Evolutionary conservation across 768 basidiomycete species (phyloP).

Genomic region (Tylopilus sp.): DNA sequence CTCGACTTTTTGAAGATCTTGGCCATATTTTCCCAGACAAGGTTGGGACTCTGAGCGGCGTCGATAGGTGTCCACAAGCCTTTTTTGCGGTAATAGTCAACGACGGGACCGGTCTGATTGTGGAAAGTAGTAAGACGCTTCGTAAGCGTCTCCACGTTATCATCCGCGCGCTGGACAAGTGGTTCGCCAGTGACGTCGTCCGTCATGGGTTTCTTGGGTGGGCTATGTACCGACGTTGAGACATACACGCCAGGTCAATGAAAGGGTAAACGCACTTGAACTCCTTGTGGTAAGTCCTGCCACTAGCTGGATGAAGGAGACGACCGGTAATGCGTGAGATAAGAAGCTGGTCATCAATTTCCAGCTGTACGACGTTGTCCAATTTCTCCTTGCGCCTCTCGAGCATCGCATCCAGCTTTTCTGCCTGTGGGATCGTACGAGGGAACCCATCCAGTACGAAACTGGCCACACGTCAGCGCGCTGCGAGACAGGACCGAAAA

Average conservation of each 20-base stretch:
- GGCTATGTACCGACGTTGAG: slow-evolving; percentile 47
- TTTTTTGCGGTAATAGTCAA: slow-evolving; percentile 92
- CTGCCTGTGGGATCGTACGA: slow-evolving; percentile 92
- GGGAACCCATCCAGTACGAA: slow-evolving; percentile 99
- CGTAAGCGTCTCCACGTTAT: slow-evolving; percentile 92
- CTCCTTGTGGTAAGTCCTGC: slow-evolving; percentile 91
- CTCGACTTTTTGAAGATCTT: slow-evolving; percentile 50
- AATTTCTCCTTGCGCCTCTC: slow-evolving; percentile 77
- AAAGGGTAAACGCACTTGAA: slow-evolving; percentile 69
- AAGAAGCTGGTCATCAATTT: slow-evolving; percentile 91
- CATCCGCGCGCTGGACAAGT: slow-evolving; percentile 94
- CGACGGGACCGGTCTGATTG: slow-evolving; percentile 90
- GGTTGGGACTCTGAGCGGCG: slow-evolving; percentile 86
- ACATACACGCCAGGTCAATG: slow-evolving; percentile 6
- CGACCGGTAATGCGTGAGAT: slow-evolving; percentile 98
- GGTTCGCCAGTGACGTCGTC: slow-evolving; percentile 97
- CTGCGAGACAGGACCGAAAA: neutral
- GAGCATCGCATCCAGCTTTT: slow-evolving; percentile 95
- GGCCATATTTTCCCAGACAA: slow-evolving; percentile 86
- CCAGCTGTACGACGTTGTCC: slow-evolving; percentile 87
- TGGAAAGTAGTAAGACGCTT: slow-evolving; percentile 91
- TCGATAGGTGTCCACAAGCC: slow-evolving; percentile 90
- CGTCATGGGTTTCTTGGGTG: slow-evolving; percentile 91
- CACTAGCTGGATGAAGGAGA: slow-evolving; percentile 84
- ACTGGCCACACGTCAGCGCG: slow-evolving; percentile 38